Percentiles rank a stretch among this genome's conserved stretches.
These are phyloP conservation scores for Fusarium siculi DNA, from an alignment of 2,329 filamentous ascomycete species.

Conservation along the genomic window DNA sequence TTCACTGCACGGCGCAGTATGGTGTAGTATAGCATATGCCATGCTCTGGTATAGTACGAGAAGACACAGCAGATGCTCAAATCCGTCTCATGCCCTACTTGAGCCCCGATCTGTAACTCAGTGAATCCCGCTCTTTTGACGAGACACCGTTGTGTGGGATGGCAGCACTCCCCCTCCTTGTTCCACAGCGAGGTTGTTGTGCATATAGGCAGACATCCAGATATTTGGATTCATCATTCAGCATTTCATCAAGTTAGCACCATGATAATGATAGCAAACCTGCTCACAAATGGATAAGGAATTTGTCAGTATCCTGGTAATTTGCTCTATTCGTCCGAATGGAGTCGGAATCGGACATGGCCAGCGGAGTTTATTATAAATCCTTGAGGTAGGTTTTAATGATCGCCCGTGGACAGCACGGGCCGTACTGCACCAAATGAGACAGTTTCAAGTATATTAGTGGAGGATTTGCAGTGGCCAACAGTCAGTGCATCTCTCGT, in stretches of 20 bases:
- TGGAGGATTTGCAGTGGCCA: conserved; percentile 5
- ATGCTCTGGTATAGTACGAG: not conserved
- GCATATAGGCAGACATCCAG: conserved; percentile 26
- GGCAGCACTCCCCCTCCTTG: conserved; percentile 33
- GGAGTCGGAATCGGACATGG: conserved; percentile 20
- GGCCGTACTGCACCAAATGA: conserved; percentile 19
- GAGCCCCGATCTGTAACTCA: conserved; percentile 20
- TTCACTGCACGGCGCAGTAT: not conserved
- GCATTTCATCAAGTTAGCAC: not conserved
- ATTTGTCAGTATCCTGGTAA: conserved; percentile 15
- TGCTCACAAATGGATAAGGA: not conserved
- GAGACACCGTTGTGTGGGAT: conserved; percentile 28
- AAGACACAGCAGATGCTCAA: not conserved
- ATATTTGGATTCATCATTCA: not conserved
- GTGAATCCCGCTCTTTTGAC: conserved; percentile 39
- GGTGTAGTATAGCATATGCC: not conserved
- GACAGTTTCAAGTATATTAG: conserved; percentile 32
- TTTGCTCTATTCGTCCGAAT: not conserved
- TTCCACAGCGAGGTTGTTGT: conserved; percentile 21
- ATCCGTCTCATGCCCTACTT: conserved; percentile 7
- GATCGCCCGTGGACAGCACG: conserved; percentile 19
- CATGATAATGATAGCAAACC: conserved; percentile 2
- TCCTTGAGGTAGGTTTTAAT: not conserved
- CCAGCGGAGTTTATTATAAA: conserved; percentile 32
- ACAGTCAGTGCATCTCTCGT: not conserved